These are phyloP conservation scores for Boletus coccyginus DNA, from an alignment of 768 basidiomycete species.

Conservation along the genomic window DNA sequence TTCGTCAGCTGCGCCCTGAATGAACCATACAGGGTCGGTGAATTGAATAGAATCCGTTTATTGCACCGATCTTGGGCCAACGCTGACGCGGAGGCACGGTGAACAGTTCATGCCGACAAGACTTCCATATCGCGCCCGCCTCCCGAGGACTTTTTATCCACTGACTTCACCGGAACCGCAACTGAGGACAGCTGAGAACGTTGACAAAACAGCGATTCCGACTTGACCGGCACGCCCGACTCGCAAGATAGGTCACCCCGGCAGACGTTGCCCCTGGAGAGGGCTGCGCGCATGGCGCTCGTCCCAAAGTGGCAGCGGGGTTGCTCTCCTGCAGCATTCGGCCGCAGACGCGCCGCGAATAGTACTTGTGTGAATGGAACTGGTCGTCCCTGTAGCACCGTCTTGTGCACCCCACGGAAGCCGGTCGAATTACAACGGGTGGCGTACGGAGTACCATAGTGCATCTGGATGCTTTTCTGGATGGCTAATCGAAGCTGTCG, in stretches of 20 bases:
- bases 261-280: background rate
- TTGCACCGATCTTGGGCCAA: constrained; percentile 4
- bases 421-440: constrained; percentile 8
- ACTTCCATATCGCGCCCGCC: background rate
- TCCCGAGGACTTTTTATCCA: background rate
- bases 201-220: constrained; percentile 7
- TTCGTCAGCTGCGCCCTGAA: constrained; percentile 1
- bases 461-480: constrained; percentile 12
- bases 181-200: background rate
- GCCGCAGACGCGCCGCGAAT: constrained; percentile 1
- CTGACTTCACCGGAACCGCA: constrained; percentile 10
- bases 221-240: background rate
- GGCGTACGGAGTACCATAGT: constrained; percentile 6
- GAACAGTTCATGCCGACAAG: constrained; percentile 6
- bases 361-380: constrained; percentile 4
- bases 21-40: constrained; percentile 13
- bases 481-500: constrained; percentile 22
- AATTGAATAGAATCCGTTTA: constrained; percentile 15
- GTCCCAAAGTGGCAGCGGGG: constrained; percentile 9
- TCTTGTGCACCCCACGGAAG: constrained; percentile 12
- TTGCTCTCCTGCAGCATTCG: background rate
- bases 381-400: constrained; percentile 1
- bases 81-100: constrained; percentile 3
- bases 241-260: background rate
- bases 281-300: background rate